A percentile compares a stretch with the other conserved stretches of the same genome.
phyloP scores from a whole-genome alignment of 768 basidiomycete genomes.

The Trametes elegans region DNA sequence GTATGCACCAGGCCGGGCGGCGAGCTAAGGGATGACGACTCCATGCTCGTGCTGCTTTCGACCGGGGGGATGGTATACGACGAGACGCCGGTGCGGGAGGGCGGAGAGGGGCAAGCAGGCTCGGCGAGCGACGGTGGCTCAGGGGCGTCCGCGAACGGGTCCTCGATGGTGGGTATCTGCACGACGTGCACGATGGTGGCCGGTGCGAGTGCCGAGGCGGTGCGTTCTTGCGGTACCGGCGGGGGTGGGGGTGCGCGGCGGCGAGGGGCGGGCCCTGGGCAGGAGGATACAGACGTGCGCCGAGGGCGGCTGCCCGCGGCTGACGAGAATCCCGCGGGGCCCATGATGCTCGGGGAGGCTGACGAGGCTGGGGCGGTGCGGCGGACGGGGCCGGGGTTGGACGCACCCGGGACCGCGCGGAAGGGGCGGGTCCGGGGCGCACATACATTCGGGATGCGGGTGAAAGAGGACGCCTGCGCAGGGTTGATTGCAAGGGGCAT shows the following conservation, averaged over 20 bases:
- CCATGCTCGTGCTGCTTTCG: background rate
- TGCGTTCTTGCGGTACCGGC: conserved; percentile 12
- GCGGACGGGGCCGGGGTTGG: conserved; percentile 5
- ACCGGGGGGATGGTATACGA: no score
- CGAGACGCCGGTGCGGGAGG: background rate
- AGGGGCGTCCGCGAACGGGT: conserved; percentile 28
- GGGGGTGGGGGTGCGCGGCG: conserved; percentile 23
- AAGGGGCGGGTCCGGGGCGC: conserved; percentile 11
- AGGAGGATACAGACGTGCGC: conserved; percentile 18
- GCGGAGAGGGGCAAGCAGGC: background rate
- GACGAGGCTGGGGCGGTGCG: conserved; percentile 9
- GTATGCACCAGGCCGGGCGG: conserved; percentile 5
- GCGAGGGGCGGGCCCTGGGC: conserved; percentile 9
- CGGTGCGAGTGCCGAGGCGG: background rate
- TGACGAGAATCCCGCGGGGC: background rate
- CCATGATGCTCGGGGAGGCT: conserved; percentile 1
- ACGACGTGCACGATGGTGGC: conserved; percentile 7
- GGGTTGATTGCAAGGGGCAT: conserved; percentile 9
- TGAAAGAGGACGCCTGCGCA: conserved; percentile 22
- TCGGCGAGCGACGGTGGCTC: conserved; percentile 2
- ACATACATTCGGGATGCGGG: conserved; percentile 24
- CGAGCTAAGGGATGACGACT: background rate
- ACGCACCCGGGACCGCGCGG: conserved; percentile 17
- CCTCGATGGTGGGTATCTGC: conserved; percentile 12
- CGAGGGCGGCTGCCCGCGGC: conserved; percentile 20